A percentile compares a stretch with the other conserved stretches of the same genome.
Conservation (phyloP, 495 filamentous ascomycete genomes). For the Hypoxylon trugodes region DNA sequence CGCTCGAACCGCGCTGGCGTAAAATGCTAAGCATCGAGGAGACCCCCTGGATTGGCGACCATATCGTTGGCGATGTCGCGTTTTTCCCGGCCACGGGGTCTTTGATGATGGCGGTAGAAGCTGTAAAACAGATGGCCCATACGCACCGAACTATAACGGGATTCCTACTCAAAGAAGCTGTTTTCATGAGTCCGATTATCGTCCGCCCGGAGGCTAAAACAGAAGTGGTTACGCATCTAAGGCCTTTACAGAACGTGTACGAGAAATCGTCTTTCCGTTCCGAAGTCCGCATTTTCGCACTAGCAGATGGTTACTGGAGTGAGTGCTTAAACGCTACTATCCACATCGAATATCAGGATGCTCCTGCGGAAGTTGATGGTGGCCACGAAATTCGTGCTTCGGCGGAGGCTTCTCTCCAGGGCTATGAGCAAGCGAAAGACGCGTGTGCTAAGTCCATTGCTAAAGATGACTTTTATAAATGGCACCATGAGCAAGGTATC, state of each 20-base stretch:
- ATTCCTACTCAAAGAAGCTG: not conserved
- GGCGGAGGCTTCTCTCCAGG: not conserved
- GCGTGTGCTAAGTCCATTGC: not conserved
- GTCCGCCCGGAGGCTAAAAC: too few relatives aligned
- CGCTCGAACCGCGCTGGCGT: slow-evolving; percentile 51
- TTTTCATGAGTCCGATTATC: not conserved
- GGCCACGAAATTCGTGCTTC: not conserved
- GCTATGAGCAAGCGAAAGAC: not conserved
- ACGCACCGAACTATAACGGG: not conserved
- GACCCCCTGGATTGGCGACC: slow-evolving; percentile 57
- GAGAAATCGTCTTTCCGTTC: slow-evolving; percentile 22
- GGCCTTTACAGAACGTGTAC: slow-evolving; percentile 13
- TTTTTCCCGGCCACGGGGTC: slow-evolving; percentile 44
- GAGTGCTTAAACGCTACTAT: slow-evolving; percentile 38
- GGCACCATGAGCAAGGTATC: not conserved
- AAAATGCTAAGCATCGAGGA: slow-evolving; percentile 47
- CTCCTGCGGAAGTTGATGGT: not conserved
- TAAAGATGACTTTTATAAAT: not conserved
- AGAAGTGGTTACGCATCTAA: slow-evolving; percentile 18
- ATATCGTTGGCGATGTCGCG: slow-evolving; percentile 22
- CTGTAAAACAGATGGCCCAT: not conserved
- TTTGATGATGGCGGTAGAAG: not conserved
- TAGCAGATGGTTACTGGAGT: slow-evolving; percentile 13
- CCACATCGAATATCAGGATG: slow-evolving; percentile 35
- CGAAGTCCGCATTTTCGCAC: slow-evolving; percentile 33